phyloP scores from a whole-genome alignment of 352 stramenopile species.

The Phytophthora europaea region DNA sequence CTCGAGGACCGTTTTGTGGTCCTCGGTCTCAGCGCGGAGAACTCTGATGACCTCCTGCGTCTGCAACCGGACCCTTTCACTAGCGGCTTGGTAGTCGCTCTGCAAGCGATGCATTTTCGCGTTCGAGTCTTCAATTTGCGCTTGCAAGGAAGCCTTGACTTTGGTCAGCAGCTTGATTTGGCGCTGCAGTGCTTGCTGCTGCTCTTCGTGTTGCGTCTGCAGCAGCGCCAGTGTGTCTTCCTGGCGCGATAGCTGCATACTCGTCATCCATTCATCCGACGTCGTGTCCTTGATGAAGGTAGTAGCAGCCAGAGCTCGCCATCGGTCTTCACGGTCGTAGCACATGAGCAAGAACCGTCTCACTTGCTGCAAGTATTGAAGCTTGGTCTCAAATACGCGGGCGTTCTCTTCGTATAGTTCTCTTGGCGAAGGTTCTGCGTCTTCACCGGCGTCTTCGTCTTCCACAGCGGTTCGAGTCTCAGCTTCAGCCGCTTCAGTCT shows the following conservation, averaged over 20 bases:
- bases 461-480: neutral
- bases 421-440: constrained; percentile 10
- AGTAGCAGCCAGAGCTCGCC: constrained; percentile 55
- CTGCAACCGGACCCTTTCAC: constrained; percentile 56
- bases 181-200: constrained; percentile 45
- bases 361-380: constrained; percentile 55
- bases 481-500: neutral
- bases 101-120: constrained; percentile 47
- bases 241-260: constrained; percentile 62
- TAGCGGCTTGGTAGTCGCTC: constrained; percentile 60
- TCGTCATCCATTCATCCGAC: constrained; percentile 80
- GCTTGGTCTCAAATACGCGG: constrained; percentile 60
- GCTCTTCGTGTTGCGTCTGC: constrained; percentile 56
- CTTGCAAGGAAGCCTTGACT: constrained; percentile 50
- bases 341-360: constrained; percentile 68
- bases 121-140: constrained; percentile 45
- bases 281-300: constrained; percentile 65
- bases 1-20: constrained; percentile 37
- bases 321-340: constrained; percentile 76
- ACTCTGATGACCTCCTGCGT: constrained; percentile 54
- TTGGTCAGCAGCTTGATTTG: constrained; percentile 62
- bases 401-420: constrained; percentile 52
- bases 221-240: constrained; percentile 58
- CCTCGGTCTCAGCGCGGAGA: constrained; percentile 49
- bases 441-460: constrained; percentile 1